Evolutionary conservation across 192 early-diverging fungal genomes (phyloP), one percentile per base, ranked within the genome.

Genomic region (Linnemannia zychae): DNA sequence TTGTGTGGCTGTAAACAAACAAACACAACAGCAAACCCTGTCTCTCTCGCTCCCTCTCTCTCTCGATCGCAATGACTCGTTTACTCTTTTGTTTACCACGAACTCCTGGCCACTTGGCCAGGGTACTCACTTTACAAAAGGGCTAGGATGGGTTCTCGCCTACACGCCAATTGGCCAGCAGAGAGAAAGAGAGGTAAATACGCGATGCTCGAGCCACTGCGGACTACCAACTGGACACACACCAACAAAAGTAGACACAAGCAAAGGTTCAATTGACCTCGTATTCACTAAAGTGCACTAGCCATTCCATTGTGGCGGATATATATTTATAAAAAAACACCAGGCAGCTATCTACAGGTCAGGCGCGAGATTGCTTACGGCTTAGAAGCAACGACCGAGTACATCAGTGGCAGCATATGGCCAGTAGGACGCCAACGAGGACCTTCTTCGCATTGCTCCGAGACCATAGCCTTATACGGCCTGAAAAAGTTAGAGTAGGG

Each of bases 401-500:
- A 85, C 83, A 85, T 85, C 67, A 85, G 48, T 2, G 83, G 83
- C n/a, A 85, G 63, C 74, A 79, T 79, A 34, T 69, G 77, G 15
- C 83, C 83, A 31, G 18, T 48, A 9, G 52, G 65, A 22, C 60
- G 70, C 67, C 69, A 85, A 11, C 83, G 83, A 53, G 40, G 52
- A 13, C 83, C 83, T 7, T 79, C 83, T 63, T 76, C 50, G 1
- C 76, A 69, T 53, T 76, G 60, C 31, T 85, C 83, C 24, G 67
- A 28, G 28, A 60, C 76, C 77, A 79, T 79, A 18, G 72, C 24
- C 20, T 79, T 76, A 63, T 75, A 85, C 20, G 72, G 52, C n/a
- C 76, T 79, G 70, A 65, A 79, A 60, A 79, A 85, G 65, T 85
- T 85, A 73, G 83, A 85, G 69, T 85, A 85, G 33, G 77, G 74